phyloP scores from a whole-genome alignment of 2,329 filamentous ascomycete genomes.

The Exophiala lecanii-corni region DNA sequence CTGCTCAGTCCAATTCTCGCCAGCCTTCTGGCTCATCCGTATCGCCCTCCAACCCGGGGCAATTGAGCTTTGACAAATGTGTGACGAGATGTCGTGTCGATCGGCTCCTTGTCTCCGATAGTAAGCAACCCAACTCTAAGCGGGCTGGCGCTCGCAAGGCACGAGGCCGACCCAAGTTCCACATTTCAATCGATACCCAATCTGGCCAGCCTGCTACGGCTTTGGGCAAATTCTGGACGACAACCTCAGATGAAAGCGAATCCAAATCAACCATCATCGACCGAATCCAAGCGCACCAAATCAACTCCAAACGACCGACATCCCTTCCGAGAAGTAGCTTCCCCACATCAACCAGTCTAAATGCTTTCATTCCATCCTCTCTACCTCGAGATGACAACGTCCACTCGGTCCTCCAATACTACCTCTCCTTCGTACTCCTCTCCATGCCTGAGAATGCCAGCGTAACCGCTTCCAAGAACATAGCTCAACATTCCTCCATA shows the following conservation, averaged over 20 bases:
- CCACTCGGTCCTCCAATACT: constrained; percentile 12
- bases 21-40: not conserved
- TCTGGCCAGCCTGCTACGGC: not conserved
- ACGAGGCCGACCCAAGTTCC: not conserved
- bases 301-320: not conserved
- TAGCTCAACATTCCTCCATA: constrained; percentile 8
- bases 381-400: constrained; percentile 6
- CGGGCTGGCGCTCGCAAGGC: not conserved
- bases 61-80: constrained; percentile 9
- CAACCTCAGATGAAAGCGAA: not conserved
- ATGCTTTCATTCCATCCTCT: constrained; percentile 5
- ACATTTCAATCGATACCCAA: not conserved
- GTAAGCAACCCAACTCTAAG: constrained; percentile 1
- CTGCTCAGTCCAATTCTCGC: constrained; percentile 3
- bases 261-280: too few species aligned
- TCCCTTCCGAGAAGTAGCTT: not conserved
- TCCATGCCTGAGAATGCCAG: not conserved
- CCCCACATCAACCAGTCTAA: not conserved
- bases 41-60: not conserved
- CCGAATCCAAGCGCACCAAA: too few species aligned
- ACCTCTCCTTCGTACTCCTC: constrained; percentile 10
- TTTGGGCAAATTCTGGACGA: not conserved
- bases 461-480: not conserved
- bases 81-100: constrained; percentile 12
- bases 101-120: constrained; percentile 8